Evolutionary conservation across 2,329 filamentous ascomycete species (phyloP).

Genomic region (Ophiostoma montium): DNA sequence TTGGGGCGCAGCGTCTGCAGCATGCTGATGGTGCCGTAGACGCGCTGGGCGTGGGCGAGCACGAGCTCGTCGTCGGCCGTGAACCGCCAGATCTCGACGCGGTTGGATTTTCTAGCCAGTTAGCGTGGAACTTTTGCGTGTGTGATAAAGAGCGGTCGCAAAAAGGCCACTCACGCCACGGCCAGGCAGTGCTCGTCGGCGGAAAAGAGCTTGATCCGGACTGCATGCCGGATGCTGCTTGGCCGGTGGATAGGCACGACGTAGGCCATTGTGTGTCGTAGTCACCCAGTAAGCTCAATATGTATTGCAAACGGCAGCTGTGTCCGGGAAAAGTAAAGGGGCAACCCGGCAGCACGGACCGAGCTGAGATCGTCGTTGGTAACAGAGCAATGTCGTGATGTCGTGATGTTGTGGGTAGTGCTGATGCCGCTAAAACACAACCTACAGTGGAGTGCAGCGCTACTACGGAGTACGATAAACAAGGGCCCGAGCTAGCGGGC

Average conservation of each 20-base stretch:
- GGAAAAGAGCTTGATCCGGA: slow-evolving; percentile 64
- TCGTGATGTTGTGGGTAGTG: not conserved
- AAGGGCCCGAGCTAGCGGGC: slow-evolving; percentile 5
- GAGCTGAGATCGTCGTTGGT: not conserved
- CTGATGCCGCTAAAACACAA: not conserved
- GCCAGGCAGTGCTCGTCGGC: slow-evolving; percentile 69
- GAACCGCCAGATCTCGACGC: slow-evolving; percentile 69
- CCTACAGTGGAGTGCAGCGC: not conserved
- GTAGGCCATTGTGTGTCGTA: slow-evolving; percentile 83
- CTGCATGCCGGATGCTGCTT: slow-evolving; percentile 78
- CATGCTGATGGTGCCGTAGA: slow-evolving; percentile 81
- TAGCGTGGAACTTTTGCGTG: too few species aligned
- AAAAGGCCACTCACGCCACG: slow-evolving; percentile 54
- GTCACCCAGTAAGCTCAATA: too few species aligned
- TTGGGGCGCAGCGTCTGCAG: slow-evolving; percentile 66
- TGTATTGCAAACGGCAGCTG: too few species aligned
- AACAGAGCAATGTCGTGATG: not conserved
- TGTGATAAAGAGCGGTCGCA: too few species aligned
- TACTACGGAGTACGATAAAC: not conserved
- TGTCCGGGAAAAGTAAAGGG: not conserved
- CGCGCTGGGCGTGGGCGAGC: slow-evolving; percentile 51
- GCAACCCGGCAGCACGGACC: not conserved
- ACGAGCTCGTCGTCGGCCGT: slow-evolving; percentile 50
- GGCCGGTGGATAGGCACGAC: slow-evolving; percentile 85
- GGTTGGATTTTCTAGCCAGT: slow-evolving; percentile 57